These are phyloP conservation scores for Ceratocystis papillata DNA, from an alignment of 2,329 filamentous ascomycete species.

Conservation along the genomic window DNA sequence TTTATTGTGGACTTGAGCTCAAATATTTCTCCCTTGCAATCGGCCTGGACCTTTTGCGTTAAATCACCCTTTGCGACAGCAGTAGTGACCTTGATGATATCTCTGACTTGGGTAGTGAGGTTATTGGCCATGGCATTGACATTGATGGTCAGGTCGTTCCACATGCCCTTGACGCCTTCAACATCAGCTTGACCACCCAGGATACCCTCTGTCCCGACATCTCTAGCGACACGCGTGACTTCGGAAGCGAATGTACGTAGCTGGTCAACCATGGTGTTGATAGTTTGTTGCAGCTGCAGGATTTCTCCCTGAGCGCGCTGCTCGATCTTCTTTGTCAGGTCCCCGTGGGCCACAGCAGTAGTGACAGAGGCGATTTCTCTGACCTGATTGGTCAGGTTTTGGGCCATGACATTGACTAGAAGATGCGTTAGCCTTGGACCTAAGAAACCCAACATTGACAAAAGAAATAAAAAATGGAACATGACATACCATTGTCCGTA, in stretches of 20 bases:
- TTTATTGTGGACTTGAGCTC: constrained; percentile 98
- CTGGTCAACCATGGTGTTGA: constrained; percentile 85
- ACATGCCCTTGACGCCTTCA: constrained; percentile 75
- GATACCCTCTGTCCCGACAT: constrained; percentile 76
- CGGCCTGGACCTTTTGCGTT: constrained; percentile 91
- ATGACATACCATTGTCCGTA: constrained; percentile 61
- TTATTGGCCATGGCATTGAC: constrained; percentile 85
- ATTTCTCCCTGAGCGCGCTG: constrained; percentile 73
- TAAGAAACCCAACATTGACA: background rate
- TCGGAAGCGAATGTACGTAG: constrained; percentile 73
- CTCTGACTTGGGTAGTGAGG: constrained; percentile 77
- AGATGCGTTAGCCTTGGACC: constrained; percentile 35
- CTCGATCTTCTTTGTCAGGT: constrained; percentile 75
- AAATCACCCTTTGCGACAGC: constrained; percentile 74
- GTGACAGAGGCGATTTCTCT: constrained; percentile 78
- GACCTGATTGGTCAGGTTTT: constrained; percentile 73
- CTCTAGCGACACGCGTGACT: constrained; percentile 70
- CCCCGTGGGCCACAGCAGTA: constrained; percentile 70
- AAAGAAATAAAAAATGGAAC: background rate
- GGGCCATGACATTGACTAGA: constrained; percentile 69
- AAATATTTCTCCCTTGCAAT: constrained; percentile 81
- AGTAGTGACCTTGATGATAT: constrained; percentile 76
- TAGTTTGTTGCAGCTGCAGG: constrained; percentile 70
- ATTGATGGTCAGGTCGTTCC: constrained; percentile 77
- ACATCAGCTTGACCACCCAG: constrained; percentile 74